Conservation (phyloP, 495 filamentous ascomycete genomes). For the Parathielavia hyrcaniae region DNA sequence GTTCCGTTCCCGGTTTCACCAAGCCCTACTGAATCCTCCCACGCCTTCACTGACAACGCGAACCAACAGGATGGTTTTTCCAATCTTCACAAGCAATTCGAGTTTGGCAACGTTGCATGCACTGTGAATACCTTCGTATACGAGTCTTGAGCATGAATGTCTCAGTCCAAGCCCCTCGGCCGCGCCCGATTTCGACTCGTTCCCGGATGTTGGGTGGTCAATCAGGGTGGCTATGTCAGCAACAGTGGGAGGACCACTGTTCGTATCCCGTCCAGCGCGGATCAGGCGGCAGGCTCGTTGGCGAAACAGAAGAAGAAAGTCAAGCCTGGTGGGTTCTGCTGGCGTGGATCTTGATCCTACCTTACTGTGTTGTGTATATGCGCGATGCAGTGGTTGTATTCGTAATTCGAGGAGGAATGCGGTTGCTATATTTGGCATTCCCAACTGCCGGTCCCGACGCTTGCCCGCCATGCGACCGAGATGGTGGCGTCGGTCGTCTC, state of each 20-base stretch:
- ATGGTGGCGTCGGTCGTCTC: background rate
- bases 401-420: background rate
- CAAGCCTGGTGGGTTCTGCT: no score
- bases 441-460: background rate
- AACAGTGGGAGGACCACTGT: background rate
- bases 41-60: background rate
- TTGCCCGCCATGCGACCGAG: background rate
- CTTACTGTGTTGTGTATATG: no score
- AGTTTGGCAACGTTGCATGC: background rate
- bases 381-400: background rate
- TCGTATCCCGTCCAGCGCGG: conserved; percentile 3
- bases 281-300: background rate
- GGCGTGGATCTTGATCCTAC: no score
- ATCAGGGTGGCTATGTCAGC: conserved; percentile 1
- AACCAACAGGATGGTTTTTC: background rate
- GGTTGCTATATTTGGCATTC: background rate
- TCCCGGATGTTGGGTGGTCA: background rate
- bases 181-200: background rate
- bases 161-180: conserved; percentile 4
- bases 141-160: background rate
- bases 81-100: background rate
- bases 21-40: background rate
- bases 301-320: no score
- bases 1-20: background rate
- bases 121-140: no score